Evolutionary conservation across 371 early-diverging fungal species (phyloP).

Genomic region (Nosema granulosis): DNA sequence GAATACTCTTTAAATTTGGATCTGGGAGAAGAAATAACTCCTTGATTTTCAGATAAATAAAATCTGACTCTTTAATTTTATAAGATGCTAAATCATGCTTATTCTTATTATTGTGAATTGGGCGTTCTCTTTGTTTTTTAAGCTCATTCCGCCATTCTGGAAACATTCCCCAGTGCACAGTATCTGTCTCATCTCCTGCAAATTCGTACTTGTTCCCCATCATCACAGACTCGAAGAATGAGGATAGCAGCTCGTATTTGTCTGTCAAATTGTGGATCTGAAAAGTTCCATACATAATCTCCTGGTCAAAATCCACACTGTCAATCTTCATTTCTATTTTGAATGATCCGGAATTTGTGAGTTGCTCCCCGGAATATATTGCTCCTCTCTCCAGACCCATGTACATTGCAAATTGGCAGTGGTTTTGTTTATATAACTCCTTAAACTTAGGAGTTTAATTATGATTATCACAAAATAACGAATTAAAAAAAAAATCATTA

Average conservation of each 20-base stretch:
- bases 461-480: background rate
- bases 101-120: constrained; percentile 1
- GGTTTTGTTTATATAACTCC: background rate
- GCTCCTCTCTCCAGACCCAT: constrained; percentile 36
- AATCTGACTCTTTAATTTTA: constrained; percentile 8
- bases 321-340: constrained; percentile 53
- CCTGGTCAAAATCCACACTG: constrained; percentile 13
- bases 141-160: constrained; percentile 26
- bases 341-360: constrained; percentile 35
- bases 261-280: constrained; percentile 42
- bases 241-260: constrained; percentile 30
- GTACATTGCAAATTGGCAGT: background rate
- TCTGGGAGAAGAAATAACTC: constrained; percentile 51
- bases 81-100: constrained; percentile 4
- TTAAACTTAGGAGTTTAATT: background rate
- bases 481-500: constrained; percentile 5
- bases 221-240: constrained; percentile 46
- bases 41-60: constrained; percentile 45
- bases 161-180: constrained; percentile 42
- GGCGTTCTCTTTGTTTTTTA: too few species aligned
- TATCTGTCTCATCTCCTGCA: background rate
- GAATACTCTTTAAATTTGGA: constrained; percentile 28
- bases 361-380: constrained; percentile 43
- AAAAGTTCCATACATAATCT: constrained; percentile 43
- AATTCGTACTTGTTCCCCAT: constrained; percentile 21